Evolutionary conservation across 169 alveolate genomes (phyloP), one percentile per base, ranked within the genome.

Genomic region (Cryptosporidium parvum): DNA sequence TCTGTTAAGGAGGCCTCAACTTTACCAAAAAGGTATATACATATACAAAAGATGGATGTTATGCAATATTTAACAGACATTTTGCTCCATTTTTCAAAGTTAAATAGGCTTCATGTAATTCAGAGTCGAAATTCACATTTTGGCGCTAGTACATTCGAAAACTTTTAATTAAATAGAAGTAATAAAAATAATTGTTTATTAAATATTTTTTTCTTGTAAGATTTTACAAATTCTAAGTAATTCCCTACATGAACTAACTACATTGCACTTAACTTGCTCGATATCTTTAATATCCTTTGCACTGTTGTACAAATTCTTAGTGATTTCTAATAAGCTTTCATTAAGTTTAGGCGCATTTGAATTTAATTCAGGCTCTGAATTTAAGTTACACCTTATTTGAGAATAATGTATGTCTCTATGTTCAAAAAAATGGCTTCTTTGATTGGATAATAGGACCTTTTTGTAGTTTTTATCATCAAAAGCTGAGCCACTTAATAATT

Each of bases 361-460:
- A 56, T 35, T 23, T 1, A 7, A 29, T 33, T 59, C 86, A 16
- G 51, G 33, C 10, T 31, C 37, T 21, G 37, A 53, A 33, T 52
- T 52, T 35, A 37, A 16, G 56, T 73, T 73, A 3, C 0, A 10
- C 39, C 68, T 73, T 26, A 73, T 5, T 16, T 73, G 71, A 53
- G 70, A 73, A 37, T 73, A 73, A 21, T 73, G 86, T 21, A 73
- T 56, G 31, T 73, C 86, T 73, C 86, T 73, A 23, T 73, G 72
- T 8, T 52, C 71, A 58, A 73, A 73, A 26, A 73, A 73, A 56
- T 39, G 7, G n/a, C 35, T 59, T 73, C 86, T 73, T 23, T 69
- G 84, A 69, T 44, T 45, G 5, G 33, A 2, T 16, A 6, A 1
- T 3, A 33, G 10, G 3, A 1, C 12, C 18, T 33, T 65, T 33